Evolutionary conservation across 2,329 filamentous ascomycete species (phyloP).

Genomic region (Penicillium paneum): DNA sequence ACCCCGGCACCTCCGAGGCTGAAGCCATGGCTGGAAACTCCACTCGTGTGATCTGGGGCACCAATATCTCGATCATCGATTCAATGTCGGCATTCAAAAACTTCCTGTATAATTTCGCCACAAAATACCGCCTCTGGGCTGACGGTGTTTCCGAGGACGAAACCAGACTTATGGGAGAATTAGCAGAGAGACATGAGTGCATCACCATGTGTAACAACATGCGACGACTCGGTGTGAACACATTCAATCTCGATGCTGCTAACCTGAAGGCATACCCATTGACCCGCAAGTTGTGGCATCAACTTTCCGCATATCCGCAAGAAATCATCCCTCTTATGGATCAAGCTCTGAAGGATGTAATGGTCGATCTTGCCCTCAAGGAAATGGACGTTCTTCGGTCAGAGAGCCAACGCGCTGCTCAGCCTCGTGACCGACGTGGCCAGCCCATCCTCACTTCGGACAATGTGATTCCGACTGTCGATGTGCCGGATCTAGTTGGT

Average conservation of each 20-base stretch:
- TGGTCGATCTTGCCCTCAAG: slow-evolving; percentile 81
- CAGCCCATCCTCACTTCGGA: slow-evolving; percentile 26
- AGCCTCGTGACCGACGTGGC: slow-evolving; percentile 19
- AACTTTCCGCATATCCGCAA: slow-evolving; percentile 88
- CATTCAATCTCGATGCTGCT: slow-evolving; percentile 81
- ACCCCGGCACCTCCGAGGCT: slow-evolving; percentile 88
- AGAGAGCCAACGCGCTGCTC: slow-evolving; percentile 43
- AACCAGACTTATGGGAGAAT: slow-evolving; percentile 62
- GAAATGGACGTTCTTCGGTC: slow-evolving; percentile 70
- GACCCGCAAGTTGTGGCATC: slow-evolving; percentile 91
- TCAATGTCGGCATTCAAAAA: slow-evolving; percentile 85
- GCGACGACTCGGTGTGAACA: slow-evolving; percentile 78
- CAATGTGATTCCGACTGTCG: slow-evolving; percentile 20
- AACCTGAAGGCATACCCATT: slow-evolving; percentile 92
- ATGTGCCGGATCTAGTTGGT: slow-evolving; percentile 67
- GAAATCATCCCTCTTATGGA: slow-evolving; percentile 98
- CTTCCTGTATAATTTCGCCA: slow-evolving; percentile 86
- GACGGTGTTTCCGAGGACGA: slow-evolving; percentile 80
- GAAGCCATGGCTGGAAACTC: slow-evolving; percentile 79
- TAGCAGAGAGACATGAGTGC: slow-evolving; percentile 77
- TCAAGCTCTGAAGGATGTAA: slow-evolving; percentile 85
- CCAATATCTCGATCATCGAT: slow-evolving; percentile 90
- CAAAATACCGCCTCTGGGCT: slow-evolving; percentile 88
- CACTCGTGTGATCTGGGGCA: slow-evolving; percentile 89
- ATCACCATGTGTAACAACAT: slow-evolving; percentile 83